A percentile compares a stretch with the other conserved stretches of the same genome.
These are phyloP conservation scores for Jamesozyma piceae DNA, from an alignment of 805 yeast species.

Conservation along the genomic window DNA sequence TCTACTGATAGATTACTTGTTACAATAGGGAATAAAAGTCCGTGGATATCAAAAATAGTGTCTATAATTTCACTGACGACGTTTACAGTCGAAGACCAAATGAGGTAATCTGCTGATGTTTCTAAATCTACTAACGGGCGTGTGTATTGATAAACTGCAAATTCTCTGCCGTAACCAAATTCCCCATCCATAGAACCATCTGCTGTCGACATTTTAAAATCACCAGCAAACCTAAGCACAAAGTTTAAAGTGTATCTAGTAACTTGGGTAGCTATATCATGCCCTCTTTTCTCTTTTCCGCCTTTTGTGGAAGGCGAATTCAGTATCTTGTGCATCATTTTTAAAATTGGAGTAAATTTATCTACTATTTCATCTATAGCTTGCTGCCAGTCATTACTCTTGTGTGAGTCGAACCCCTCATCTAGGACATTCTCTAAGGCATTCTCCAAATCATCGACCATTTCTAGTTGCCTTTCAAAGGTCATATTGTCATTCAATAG, in stretches of 20 bases:
- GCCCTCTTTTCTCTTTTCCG: not conserved
- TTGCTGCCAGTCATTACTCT: slow-evolving; percentile 48
- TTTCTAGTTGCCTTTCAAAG: slow-evolving; percentile 26
- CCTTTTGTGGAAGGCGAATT: not conserved
- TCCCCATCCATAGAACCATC: not conserved
- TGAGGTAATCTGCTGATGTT: slow-evolving; percentile 37
- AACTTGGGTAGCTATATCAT: slow-evolving; percentile 26
- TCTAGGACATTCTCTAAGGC: slow-evolving; percentile 14
- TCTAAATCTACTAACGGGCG: slow-evolving; percentile 34
- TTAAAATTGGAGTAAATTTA: slow-evolving; percentile 46
- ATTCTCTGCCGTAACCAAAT: slow-evolving; percentile 23
- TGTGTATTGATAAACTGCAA: slow-evolving; percentile 40
- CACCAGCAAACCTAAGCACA: slow-evolving; percentile 35
- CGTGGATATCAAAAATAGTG: slow-evolving; percentile 31
- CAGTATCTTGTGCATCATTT: slow-evolving; percentile 34
- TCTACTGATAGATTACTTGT: slow-evolving; percentile 15
- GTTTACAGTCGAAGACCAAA: slow-evolving; percentile 39
- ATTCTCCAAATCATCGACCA: slow-evolving; percentile 31
- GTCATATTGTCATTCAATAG: slow-evolving; percentile 32
- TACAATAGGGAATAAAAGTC: slow-evolving; percentile 22
- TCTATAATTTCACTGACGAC: slow-evolving; percentile 35
- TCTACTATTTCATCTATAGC: slow-evolving; percentile 39
- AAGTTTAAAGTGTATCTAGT: slow-evolving; percentile 37
- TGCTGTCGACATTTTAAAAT: slow-evolving; percentile 1
- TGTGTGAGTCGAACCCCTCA: slow-evolving; percentile 32